Conservation (phyloP, 805 yeast species). For the Candida taoyuanica region DNA sequence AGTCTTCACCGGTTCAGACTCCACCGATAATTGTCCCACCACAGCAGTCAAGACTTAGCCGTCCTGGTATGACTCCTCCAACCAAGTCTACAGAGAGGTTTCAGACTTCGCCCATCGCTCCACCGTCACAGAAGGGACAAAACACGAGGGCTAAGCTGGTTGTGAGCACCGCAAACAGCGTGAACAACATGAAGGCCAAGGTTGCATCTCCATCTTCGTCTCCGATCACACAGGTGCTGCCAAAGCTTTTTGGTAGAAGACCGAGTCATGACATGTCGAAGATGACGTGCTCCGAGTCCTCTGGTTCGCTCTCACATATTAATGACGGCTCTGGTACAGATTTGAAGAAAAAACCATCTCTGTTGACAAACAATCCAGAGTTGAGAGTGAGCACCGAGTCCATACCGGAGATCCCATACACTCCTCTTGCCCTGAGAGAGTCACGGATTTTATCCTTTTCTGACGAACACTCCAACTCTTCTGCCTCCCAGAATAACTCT, state of each 20-base stretch:
- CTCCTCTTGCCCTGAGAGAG: conserved; percentile 18
- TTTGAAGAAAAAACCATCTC: conserved; percentile 1
- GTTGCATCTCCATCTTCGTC: conserved; percentile 18
- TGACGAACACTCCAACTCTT: conserved; percentile 5
- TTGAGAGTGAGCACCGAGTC: conserved; percentile 8
- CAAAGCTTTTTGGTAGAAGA: conserved; percentile 22
- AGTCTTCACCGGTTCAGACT: conserved; percentile 8
- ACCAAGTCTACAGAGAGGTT: conserved; percentile 10
- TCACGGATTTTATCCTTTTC: conserved; percentile 4
- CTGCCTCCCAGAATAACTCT: background rate
- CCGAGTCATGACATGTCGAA: conserved; percentile 10
- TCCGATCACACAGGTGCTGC: conserved; percentile 22
- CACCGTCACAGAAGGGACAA: background rate
- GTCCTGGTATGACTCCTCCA: conserved; percentile 15
- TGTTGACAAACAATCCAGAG: conserved; percentile 13
- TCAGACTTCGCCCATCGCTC: conserved; percentile 11
- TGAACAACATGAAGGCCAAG: conserved; percentile 9
- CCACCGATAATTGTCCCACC: background rate
- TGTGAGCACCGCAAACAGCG: conserved; percentile 2
- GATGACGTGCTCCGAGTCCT: conserved; percentile 19
- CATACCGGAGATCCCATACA: conserved; percentile 23
- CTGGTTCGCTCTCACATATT: conserved; percentile 23
- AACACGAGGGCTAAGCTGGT: conserved; percentile 10
- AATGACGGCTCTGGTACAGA: conserved; percentile 24
- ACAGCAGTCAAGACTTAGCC: background rate